Evolutionary conservation across 306 rosid genomes (phyloP), one percentile per base, ranked within the genome.

Genomic region (Cyamopsis tetragonoloba): DNA sequence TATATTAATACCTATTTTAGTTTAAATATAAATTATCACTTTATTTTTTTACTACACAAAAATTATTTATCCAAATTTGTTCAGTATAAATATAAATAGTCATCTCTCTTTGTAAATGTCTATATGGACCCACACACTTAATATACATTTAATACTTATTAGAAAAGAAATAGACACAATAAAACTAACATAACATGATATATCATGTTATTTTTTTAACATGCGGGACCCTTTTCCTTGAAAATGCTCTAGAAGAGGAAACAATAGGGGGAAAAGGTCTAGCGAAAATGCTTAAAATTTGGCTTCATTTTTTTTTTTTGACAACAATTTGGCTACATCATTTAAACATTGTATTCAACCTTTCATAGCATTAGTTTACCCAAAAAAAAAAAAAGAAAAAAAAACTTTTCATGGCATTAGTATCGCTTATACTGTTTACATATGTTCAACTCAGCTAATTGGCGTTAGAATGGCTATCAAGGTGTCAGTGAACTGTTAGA

Each of bases 401-500:
- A n/a, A n/a, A n/a, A n/a, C n/a, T n/a, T 70, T 34, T 65, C 49
- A 46, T 37, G 37, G 26, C 41, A 77, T 43, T 62, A 38, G 35
- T 18, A 60, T 37, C 6, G 41, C 7, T 53, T 54, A 49, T 50
- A 37, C 19, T 32, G 37, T 66, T 68, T 62, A 72, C 62, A 81
- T 42, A 56, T 60, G 73, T 62, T 73, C 62, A 38, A 56, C 70
- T 73, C 17, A 41, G 48, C n/a, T 72, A 46, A 61, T 31, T 46
- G 55, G 61, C 3, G 73, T 59, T 66, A 53, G 72, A 62, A 71
- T 71, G 59, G 50, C 57, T 6, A 20, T 43, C 37, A 59, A n/a
- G 73, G 47, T 28, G 46, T 76, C 44, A 61, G 70, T 28, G 12
- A 68, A 72, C 42, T 67, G 79, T 42, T 38, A 39, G 64, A 39